A percentile compares a stretch with the other conserved stretches of the same genome.
Evolutionary conservation across 2,329 filamentous ascomycete genomes (phyloP).

Genomic region (Talaromyces marneffei): DNA sequence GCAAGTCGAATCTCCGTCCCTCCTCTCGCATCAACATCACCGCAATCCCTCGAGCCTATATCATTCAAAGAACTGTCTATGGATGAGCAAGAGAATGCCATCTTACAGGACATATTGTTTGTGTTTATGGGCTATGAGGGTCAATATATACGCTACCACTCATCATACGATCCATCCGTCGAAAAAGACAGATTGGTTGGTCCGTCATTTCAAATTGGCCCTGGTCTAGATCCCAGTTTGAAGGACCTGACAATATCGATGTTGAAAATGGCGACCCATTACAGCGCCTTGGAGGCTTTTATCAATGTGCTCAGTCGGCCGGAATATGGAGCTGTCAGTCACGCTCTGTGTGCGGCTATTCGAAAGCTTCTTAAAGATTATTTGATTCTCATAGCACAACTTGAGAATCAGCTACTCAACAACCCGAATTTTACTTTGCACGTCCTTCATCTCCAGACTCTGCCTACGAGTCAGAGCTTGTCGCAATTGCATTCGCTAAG

Average conservation of each 20-base stretch:
- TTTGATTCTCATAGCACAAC: conserved; percentile 81
- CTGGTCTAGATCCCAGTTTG: conserved; percentile 83
- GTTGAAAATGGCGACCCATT: conserved; percentile 91
- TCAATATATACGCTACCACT: conserved; percentile 86
- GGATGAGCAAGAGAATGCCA: conserved; percentile 76
- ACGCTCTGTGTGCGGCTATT: conserved; percentile 92
- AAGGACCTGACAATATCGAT: conserved; percentile 82
- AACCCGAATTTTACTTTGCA: conserved; percentile 87
- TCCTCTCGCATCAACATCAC: conserved; percentile 60
- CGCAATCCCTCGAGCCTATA: conserved; percentile 60
- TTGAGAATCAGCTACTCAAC: conserved; percentile 88
- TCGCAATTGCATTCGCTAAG: conserved; percentile 82
- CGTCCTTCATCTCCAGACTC: conserved; percentile 83
- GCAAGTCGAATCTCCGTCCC: conserved; percentile 61
- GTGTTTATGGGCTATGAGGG: conserved; percentile 98
- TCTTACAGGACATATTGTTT: conserved; percentile 86
- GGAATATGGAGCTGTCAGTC: conserved; percentile 90
- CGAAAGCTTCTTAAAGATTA: conserved; percentile 90
- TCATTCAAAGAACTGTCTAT: conserved; percentile 66
- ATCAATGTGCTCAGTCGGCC: conserved; percentile 90
- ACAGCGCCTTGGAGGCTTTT: conserved; percentile 84
- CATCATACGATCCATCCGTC: conserved; percentile 72
- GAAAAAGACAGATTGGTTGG: conserved; percentile 84
- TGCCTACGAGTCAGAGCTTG: conserved; percentile 87
- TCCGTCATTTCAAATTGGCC: conserved; percentile 70